Base-by-base conservation (phyloP, 208 protist genomes). In the Leishmania aethiopica region DNA sequence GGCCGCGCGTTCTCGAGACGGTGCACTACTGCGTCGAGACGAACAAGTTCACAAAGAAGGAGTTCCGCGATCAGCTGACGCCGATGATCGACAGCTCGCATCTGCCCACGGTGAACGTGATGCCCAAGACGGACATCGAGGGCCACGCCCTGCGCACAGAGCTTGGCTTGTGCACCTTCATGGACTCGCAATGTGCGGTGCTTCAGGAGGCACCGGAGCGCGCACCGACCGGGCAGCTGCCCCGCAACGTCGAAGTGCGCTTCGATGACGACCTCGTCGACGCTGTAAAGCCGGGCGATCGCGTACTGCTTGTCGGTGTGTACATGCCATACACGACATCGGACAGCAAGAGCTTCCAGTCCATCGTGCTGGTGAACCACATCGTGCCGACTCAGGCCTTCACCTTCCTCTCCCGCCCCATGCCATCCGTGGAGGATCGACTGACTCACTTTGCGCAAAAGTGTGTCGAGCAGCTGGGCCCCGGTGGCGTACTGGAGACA, bases 151-250 rank as follows among this genome's bases (percentile, higher is more conserved):
- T 99, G 35, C 90, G 93, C 62, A 99, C 99, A 1, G 99, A 99
- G 85, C 99, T 98, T 85, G 99, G 99, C 8, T 90, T 99, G 19
- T 99, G 92, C 47, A 92, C 90, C 59, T 99, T 99, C 89, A 92
- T 96, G 60, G 99, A 99, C 87, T 95, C 91, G 49, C 99, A 99
- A 88, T 95, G 92, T 49, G 82, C 99, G 35, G 92, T 96, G 28
- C 88, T 99, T 60, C 99, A 99, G 88, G 99, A 99, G 89, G 98
- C 99, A 77, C 99, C 99, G 42, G 99, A 99, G 91, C 84, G 93
- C 7, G 97, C 99, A 10, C 99, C 99, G 49, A 96, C 99, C 1
- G 99, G 99, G 37, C 99, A 99, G 89, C 93, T 99, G 57, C 99
- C 99, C 15, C 94, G 99, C 62, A 99, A 94, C 15, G 94, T 99